Conservation (phyloP, 306 rosid genomes). For the Quercus robur region DNA sequence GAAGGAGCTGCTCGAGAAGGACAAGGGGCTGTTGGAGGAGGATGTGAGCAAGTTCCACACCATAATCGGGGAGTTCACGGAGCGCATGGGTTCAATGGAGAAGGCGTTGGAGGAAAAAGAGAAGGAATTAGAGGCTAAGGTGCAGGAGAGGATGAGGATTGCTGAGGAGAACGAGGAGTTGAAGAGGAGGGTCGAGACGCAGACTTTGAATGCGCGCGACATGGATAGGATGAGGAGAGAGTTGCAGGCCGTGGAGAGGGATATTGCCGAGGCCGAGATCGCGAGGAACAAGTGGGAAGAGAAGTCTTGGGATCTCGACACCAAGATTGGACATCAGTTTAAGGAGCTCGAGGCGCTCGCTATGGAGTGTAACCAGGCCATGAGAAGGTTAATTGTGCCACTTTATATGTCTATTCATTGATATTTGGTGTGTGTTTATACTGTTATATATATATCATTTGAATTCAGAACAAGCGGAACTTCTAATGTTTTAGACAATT, state of each 20-base stretch:
- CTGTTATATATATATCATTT: not conserved
- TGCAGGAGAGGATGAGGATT: conserved; percentile 41
- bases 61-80: conserved; percentile 44
- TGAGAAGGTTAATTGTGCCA: conserved; percentile 48
- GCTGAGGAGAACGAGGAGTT: conserved; percentile 67
- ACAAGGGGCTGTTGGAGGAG: conserved; percentile 50
- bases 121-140: conserved; percentile 58
- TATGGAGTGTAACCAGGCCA: conserved; percentile 71
- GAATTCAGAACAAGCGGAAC: no score
- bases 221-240: conserved; percentile 93
- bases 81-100: conserved; percentile 39
- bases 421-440: not conserved
- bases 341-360: conserved; percentile 70
- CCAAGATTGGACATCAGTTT: conserved; percentile 39
- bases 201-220: conserved; percentile 68
- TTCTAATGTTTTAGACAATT: no score
- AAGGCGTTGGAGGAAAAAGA: conserved; percentile 54
- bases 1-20: conserved; percentile 64
- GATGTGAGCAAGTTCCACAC: conserved; percentile 72
- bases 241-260: conserved; percentile 85
- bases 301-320: conserved; percentile 69
- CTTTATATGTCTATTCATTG: not conserved
- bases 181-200: conserved; percentile 61
- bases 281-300: conserved; percentile 77
- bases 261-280: conserved; percentile 59